These are phyloP conservation scores for Ascochyta lentis DNA, from an alignment of 2,329 filamentous ascomycete species.

Conservation along the genomic window DNA sequence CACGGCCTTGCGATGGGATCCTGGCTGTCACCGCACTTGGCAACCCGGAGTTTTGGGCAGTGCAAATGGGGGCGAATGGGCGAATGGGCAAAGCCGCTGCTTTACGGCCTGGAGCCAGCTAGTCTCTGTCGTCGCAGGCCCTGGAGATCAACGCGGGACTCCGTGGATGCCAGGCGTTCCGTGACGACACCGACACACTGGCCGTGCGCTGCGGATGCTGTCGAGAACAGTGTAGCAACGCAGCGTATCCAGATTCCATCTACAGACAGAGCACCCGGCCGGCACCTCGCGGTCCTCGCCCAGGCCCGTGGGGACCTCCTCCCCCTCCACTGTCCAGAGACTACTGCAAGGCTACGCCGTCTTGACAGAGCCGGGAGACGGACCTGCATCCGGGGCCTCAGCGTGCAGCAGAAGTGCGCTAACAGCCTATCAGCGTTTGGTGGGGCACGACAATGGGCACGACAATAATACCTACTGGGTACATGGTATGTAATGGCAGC, in stretches of 20 bases:
- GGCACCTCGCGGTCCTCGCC: not conserved
- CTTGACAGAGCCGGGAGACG: conserved; percentile 14
- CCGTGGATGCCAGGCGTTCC: not conserved
- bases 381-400: conserved; percentile 17
- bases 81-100: conserved; percentile 9
- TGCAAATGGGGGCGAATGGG: conserved; percentile 16
- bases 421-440: conserved; percentile 5
- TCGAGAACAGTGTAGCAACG: not conserved
- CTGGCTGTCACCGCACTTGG: conserved; percentile 20
- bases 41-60: conserved; percentile 21
- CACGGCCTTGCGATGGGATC: conserved; percentile 19
- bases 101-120: conserved; percentile 11
- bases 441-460: conserved; percentile 2
- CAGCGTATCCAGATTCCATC: not conserved
- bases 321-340: not conserved
- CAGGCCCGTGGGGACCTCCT: conserved; percentile 13
- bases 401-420: conserved; percentile 7
- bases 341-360: conserved; percentile 19
- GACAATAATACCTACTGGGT: not conserved
- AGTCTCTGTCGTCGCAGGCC: conserved; percentile 12
- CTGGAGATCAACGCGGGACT: conserved; percentile 14
- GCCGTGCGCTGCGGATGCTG: conserved; percentile 15
- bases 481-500: not conserved
- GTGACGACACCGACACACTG: conserved; percentile 18
- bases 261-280: not conserved